Evolutionary conservation across 2,329 filamentous ascomycete species (phyloP).

Genomic region (Coleophoma crateriformis): DNA sequence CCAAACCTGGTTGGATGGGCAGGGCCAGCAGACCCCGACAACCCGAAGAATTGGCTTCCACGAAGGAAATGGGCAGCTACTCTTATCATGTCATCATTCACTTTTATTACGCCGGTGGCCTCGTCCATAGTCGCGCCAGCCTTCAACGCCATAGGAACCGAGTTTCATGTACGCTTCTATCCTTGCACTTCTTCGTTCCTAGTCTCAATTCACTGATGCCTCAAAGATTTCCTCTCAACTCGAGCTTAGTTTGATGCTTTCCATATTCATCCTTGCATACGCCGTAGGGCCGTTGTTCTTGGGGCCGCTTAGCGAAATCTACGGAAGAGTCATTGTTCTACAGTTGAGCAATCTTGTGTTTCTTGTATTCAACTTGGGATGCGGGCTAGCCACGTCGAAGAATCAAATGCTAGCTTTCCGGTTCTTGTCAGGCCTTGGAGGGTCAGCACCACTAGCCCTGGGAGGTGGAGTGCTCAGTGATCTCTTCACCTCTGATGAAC

Average conservation of each 20-base stretch:
- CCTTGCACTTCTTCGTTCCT: no score
- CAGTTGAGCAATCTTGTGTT: constrained; percentile 44
- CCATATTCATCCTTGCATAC: constrained; percentile 39
- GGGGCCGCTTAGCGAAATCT: constrained; percentile 53
- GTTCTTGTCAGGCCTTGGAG: constrained; percentile 43
- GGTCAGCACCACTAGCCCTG: constrained; percentile 38
- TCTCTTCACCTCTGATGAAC: constrained; percentile 39
- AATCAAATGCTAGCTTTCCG: constrained; percentile 37
- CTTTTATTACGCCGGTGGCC: constrained; percentile 42
- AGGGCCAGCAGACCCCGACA: constrained; percentile 2
- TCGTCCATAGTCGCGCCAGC: constrained; percentile 46
- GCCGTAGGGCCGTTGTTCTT: constrained; percentile 45
- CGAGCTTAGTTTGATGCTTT: constrained; percentile 12
- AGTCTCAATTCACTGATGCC: no score
- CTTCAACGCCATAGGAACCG: constrained; percentile 41
- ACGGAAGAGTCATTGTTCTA: constrained; percentile 36
- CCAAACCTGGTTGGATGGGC: constrained; percentile 22
- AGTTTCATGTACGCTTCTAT: constrained; percentile 41
- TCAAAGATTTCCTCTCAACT: no score
- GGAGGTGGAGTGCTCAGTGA: constrained; percentile 38
- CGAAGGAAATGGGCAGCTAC: constrained; percentile 39
- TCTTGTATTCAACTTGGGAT: constrained; percentile 46
- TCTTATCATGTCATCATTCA: constrained; percentile 36
- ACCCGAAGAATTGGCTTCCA: constrained; percentile 9
- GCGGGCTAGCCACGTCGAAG: constrained; percentile 39